Evolutionary conservation across 345 rosid genomes (phyloP), one percentile per base, ranked within the genome.

Genomic region (Eucalyptus regnans): DNA sequence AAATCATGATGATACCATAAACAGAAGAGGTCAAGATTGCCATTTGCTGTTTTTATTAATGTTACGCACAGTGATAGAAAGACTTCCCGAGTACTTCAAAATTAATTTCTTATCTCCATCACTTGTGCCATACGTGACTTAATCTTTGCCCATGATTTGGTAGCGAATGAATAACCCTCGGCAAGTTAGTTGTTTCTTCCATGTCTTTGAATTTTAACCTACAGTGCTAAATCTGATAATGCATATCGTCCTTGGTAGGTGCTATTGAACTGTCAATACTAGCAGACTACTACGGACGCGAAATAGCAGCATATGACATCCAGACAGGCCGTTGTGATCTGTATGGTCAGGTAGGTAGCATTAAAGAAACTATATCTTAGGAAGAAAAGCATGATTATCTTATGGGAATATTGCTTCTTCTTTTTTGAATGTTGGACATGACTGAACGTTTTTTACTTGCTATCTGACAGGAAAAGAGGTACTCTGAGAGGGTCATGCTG

Each of bases 241-340:
- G 84, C 84, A 66, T 48, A n/a, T 44, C 79, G 16, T 87, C 27
- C 64, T 43, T 76, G 90, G 87, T 87, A 97, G 99, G 99, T 93
- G 99, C 99, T 46, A 96, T 98, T 91, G 99, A 98, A 92, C 98
- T 98, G 88, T 94, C 99, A 17, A 96, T 97, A 91, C 92, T 98
- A 92, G 96, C 98, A 46, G 97, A 93, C 88, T 94, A 95, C 88
- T 97, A 95, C 89, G 96, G 95, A 88, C 94, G 95, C 33, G 99
- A 97, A 93, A 98, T 98, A 79, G 97, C 94, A 43, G 99, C 98
- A 46, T 98, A 95, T 87, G 99, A 98, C 90, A 98, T 98, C 90
- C 98, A 97, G 89, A 96, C 99, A 48, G 56, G 91, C 27, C 92
- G 99, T 79, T 96, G 99, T 93, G 98, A 98, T 93, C 89, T 98